A percentile compares a stretch with the other conserved stretches of the same genome.
phyloP scores from a whole-genome alignment of 345 rosid species.

The Rhodamnia argentea region DNA sequence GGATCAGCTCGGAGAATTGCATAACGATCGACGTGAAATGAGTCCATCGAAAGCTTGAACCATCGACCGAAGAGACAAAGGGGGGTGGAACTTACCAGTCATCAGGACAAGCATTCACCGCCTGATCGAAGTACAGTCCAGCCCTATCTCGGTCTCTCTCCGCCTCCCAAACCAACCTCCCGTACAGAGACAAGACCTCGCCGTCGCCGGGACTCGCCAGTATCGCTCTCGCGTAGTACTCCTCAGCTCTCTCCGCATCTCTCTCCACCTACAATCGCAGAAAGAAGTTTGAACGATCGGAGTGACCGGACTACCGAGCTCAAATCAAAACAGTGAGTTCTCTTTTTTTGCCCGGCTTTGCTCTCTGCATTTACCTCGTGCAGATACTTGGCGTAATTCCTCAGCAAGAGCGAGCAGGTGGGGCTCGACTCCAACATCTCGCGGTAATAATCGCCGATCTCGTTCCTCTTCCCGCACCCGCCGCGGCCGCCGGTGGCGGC shows the following conservation, averaged over 20 bases:
- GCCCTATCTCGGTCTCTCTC: conserved; percentile 49
- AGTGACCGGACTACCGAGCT: background rate
- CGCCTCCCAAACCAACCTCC: conserved; percentile 56
- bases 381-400: conserved; percentile 66
- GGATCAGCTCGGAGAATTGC: background rate
- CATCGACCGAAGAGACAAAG: background rate
- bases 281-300: background rate
- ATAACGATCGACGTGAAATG: background rate
- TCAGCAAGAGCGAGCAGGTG: conserved; percentile 40
- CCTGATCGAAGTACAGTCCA: conserved; percentile 53
- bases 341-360: background rate
- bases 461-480: background rate
- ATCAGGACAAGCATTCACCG: conserved; percentile 51
- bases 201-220: conserved; percentile 65
- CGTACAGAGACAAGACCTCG: conserved; percentile 54
- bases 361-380: conserved; percentile 37
- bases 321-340: background rate
- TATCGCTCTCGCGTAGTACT: conserved; percentile 64
- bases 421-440: conserved; percentile 55
- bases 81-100: conserved; percentile 36
- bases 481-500: background rate
- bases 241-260: conserved; percentile 44
- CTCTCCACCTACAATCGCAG: conserved; percentile 37
- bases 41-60: background rate
- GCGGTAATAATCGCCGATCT: conserved; percentile 19